Conservation (phyloP, 2,329 filamentous ascomycete genomes). For the Cercospora beticola region DNA sequence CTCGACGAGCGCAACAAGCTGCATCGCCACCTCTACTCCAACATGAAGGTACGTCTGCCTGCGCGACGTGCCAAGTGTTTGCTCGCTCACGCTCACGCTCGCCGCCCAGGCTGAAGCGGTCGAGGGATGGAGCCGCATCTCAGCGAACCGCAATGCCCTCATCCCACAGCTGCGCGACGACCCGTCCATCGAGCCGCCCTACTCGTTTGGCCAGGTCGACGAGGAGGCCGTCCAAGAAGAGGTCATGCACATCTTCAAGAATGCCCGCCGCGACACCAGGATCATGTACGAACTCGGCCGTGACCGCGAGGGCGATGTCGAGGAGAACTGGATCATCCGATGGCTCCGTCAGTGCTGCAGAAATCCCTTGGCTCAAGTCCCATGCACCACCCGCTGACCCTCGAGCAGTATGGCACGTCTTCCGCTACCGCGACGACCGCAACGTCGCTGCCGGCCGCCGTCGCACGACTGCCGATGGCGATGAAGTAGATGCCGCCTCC, state of each 20-base stretch:
- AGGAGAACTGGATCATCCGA: conserved; percentile 50
- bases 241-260: conserved; percentile 41
- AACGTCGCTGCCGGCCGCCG: conserved; percentile 11
- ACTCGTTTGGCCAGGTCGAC: conserved; percentile 46
- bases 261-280: conserved; percentile 39
- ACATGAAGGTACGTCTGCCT: conserved; percentile 43
- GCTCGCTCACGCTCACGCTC: neutral
- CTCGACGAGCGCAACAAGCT: conserved; percentile 39
- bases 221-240: conserved; percentile 47
- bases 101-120: conserved; percentile 42
- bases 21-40: conserved; percentile 39
- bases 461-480: conserved; percentile 4
- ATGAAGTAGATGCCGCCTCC: conserved; percentile 13
- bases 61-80: neutral
- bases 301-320: conserved; percentile 38
- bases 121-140: conserved; percentile 42
- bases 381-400: neutral
- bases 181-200: conserved; percentile 20
- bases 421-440: conserved; percentile 19
- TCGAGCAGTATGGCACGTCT: conserved; percentile 17
- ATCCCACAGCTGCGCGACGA: conserved; percentile 17
- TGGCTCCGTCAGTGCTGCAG: conserved; percentile 41
- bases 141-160: conserved; percentile 34
- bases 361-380: neutral
- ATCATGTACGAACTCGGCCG: conserved; percentile 44